These are phyloP conservation scores for Penicillium occitanis DNA, from an alignment of 2,329 filamentous ascomycete genomes.

Conservation along the genomic window DNA sequence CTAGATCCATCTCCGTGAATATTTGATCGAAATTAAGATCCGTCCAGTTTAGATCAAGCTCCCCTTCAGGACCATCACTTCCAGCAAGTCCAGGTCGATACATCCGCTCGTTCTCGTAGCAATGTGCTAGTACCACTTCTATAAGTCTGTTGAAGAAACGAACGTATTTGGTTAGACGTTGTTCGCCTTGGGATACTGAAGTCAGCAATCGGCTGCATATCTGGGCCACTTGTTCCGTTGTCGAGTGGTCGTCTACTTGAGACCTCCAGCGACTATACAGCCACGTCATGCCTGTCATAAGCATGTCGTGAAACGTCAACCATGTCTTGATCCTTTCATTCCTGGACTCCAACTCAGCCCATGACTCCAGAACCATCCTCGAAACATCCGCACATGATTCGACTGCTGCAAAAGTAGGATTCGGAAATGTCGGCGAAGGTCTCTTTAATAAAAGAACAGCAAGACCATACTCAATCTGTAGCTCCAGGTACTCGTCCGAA, in stretches of 20 bases:
- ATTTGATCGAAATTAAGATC: constrained; percentile 9
- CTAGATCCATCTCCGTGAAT: constrained; percentile 6
- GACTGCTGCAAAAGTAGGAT: background rate
- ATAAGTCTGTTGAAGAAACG: background rate
- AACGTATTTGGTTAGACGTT: background rate
- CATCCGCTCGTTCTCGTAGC: background rate
- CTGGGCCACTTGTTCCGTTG: background rate
- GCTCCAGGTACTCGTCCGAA: constrained; percentile 1
- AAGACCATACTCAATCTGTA: constrained; percentile 6
- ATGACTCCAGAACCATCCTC: constrained; percentile 4
- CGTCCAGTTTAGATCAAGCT: background rate
- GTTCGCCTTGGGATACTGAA: background rate
- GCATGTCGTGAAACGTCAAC: background rate
- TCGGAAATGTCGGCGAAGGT: constrained; percentile 1
- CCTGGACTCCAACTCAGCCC: constrained; percentile 2
- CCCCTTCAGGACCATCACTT: background rate
- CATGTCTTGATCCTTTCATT: constrained; percentile 2
- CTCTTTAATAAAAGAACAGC: background rate
- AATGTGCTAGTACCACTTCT: constrained; percentile 2
- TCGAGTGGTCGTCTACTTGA: constrained; percentile 5
- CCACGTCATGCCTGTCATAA: constrained; percentile 2
- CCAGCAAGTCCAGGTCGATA: constrained; percentile 4
- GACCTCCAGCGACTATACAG: constrained; percentile 6
- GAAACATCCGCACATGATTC: background rate
- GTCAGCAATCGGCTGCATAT: background rate